phyloP scores from a whole-genome alignment of 805 yeast species.

The Lipomyces orientalis region DNA sequence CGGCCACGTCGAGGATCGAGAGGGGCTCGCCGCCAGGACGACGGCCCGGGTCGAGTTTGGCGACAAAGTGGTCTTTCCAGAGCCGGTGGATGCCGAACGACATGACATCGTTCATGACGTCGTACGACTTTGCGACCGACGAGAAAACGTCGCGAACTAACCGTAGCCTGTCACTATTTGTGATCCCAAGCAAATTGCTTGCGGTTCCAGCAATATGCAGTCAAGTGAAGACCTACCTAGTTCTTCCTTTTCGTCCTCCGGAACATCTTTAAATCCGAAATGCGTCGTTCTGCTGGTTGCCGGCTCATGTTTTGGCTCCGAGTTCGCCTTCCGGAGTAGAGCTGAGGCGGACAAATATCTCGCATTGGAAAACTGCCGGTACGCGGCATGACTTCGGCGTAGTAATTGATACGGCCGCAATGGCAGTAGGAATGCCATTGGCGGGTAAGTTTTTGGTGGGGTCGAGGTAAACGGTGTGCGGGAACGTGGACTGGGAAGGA shows the following conservation, averaged over 20 bases:
- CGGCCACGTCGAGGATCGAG: slow-evolving; percentile 93
- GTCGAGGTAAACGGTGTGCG: too few relatives aligned
- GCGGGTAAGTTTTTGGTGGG: background rate
- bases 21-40: slow-evolving; percentile 86
- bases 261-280: slow-evolving; percentile 87
- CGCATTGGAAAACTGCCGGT: background rate
- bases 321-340: background rate
- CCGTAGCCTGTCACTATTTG: slow-evolving; percentile 19
- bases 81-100: slow-evolving; percentile 91
- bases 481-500: too few relatives aligned
- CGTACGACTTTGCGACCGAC: slow-evolving; percentile 92
- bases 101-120: slow-evolving; percentile 98
- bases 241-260: slow-evolving; percentile 78
- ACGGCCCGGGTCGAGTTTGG: slow-evolving; percentile 88
- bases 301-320: background rate
- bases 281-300: slow-evolving; percentile 65
- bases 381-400: background rate
- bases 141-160: slow-evolving; percentile 82
- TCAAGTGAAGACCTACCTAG: slow-evolving; percentile 71
- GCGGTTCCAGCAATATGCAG: slow-evolving; percentile 76
- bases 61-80: slow-evolving; percentile 92
- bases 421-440: background rate
- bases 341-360: background rate
- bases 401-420: background rate
- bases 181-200: slow-evolving; percentile 60